A percentile compares a stretch with the other conserved stretches of the same genome.
phyloP scores from a whole-genome alignment of 1,284 basidiomycete species.

The Papiliotrema flavescens region DNA sequence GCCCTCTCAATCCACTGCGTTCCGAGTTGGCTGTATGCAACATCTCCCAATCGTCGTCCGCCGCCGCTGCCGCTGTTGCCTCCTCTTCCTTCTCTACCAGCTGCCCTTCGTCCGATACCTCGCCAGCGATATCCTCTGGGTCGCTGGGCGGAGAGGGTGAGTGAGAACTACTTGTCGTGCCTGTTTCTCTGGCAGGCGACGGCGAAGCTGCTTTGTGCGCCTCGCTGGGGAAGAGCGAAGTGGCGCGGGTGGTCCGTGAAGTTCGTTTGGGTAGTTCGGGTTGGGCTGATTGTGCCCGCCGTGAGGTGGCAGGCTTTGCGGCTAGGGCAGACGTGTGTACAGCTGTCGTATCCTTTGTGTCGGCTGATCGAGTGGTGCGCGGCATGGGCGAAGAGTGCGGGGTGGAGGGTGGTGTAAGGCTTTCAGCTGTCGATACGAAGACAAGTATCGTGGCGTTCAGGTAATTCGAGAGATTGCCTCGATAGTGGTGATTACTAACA shows the following conservation, averaged over 20 bases:
- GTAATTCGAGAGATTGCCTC: too few species aligned
- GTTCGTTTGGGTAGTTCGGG: not conserved
- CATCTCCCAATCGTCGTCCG: slow-evolving; percentile 10
- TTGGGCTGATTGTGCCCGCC: not conserved
- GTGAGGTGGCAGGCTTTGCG: not conserved
- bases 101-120: not conserved
- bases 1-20: slow-evolving; percentile 18
- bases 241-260: not conserved
- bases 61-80: too few species aligned
- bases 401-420: too few species aligned
- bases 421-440: too few species aligned
- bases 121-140: not conserved
- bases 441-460: too few species aligned
- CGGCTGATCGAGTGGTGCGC: not conserved
- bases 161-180: not conserved
- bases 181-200: not conserved
- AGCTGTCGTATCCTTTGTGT: not conserved
- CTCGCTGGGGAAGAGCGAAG: not conserved
- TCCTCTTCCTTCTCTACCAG: not conserved
- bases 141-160: not conserved
- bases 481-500: too few species aligned
- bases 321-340: not conserved
- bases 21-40: slow-evolving; percentile 11
- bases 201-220: not conserved
- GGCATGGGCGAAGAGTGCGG: not conserved